Percentiles rank a stretch among this genome's conserved stretches.
phyloP scores from a whole-genome alignment of 1,284 basidiomycete genomes.

The Sphaerobolus stellatus region DNA sequence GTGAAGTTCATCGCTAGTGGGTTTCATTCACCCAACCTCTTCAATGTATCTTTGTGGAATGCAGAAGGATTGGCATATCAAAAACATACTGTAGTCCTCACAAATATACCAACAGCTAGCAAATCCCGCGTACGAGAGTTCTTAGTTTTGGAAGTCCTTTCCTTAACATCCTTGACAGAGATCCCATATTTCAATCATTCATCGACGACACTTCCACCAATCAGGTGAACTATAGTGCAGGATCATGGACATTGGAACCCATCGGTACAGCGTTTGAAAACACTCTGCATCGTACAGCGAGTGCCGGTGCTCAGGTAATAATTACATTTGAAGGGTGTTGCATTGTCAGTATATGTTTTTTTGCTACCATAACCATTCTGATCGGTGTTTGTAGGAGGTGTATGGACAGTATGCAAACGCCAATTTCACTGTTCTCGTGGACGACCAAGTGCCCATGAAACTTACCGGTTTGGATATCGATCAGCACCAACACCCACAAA shows the following conservation, averaged over 20 bases:
- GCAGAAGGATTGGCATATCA: not conserved
- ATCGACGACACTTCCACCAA: slow-evolving; percentile 5
- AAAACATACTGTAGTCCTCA: slow-evolving; percentile 1
- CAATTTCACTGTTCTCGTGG: not conserved
- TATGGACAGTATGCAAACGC: slow-evolving; percentile 4
- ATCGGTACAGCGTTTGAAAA: not conserved
- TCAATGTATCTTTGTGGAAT: slow-evolving; percentile 4
- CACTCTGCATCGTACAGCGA: not conserved
- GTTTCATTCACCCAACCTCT: not conserved
- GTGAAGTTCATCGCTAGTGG: not conserved
- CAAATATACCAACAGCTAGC: not conserved
- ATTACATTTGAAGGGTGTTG: slow-evolving; percentile 5
- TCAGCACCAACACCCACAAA: not conserved
- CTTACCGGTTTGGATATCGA: not conserved
- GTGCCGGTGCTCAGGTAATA: not conserved
- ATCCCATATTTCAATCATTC: not conserved
- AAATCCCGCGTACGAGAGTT: no score
- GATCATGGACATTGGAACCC: not conserved
- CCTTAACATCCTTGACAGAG: not conserved
- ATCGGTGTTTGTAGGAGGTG: not conserved
- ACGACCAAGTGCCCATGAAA: not conserved
- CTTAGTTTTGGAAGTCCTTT: not conserved
- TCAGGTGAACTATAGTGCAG: not conserved
- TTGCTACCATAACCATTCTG: not conserved
- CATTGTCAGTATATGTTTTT: slow-evolving; percentile 5